Conservation (phyloP, 129 eudicot species). For the Flaveria bidentis region DNA sequence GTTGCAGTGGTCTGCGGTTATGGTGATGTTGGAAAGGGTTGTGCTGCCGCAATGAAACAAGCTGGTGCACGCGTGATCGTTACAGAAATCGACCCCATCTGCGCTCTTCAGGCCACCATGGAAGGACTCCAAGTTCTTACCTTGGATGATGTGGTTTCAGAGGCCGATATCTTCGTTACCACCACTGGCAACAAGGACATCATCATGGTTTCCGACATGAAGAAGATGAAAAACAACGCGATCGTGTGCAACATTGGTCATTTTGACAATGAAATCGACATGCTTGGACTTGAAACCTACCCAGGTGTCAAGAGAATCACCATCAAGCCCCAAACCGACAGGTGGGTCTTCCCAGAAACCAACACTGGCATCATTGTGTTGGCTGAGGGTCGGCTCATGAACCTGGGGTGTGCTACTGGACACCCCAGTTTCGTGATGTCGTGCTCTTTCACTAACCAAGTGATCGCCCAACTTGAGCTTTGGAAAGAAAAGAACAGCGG, state of each 20-base stretch:
- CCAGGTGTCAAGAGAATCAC: conserved; percentile 86
- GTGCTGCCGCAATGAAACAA: conserved; percentile 83
- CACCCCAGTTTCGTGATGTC: conserved; percentile 98
- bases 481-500: conserved; percentile 68
- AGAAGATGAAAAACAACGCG: conserved; percentile 95
- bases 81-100: conserved; percentile 92
- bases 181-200: conserved; percentile 99
- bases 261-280: conserved; percentile 95
- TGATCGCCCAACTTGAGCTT: conserved; percentile 68
- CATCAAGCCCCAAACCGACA: conserved; percentile 91
- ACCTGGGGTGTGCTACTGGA: conserved; percentile 96
- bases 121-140: conserved; percentile 88
- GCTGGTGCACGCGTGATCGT: conserved; percentile 91
- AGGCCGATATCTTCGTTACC: conserved; percentile 88
- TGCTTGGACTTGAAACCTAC: conserved; percentile 92
- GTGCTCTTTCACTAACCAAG: conserved; percentile 93
- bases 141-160: conserved; percentile 65
- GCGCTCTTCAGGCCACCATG: conserved; percentile 97
- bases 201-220: conserved; percentile 90
- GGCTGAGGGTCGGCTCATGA: conserved; percentile 96
- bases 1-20: conserved; percentile 81
- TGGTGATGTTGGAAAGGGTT: conserved; percentile 97
- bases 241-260: conserved; percentile 98
- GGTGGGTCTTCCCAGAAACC: conserved; percentile 93
- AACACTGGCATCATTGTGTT: conserved; percentile 68